phyloP scores from a whole-genome alignment of 2,329 filamentous ascomycete genomes.

The Neopestalotiopsis sp. region DNA sequence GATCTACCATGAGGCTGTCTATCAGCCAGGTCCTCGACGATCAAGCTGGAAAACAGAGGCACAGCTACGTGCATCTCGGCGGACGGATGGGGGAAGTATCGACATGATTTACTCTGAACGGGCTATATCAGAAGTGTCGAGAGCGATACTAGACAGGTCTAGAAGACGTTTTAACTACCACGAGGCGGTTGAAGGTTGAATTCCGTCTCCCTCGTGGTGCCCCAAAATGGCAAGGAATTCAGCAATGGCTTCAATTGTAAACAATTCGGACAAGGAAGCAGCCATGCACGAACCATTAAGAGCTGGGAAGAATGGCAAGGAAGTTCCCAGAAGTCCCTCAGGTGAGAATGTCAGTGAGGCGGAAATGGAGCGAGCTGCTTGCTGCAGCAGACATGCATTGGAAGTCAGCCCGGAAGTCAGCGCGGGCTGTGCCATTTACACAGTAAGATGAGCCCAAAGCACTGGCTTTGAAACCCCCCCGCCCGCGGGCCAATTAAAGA shows the following conservation, averaged over 20 bases:
- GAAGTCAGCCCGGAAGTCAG: not conserved
- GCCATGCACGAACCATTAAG: not conserved
- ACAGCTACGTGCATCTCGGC: no score
- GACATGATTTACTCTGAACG: not conserved
- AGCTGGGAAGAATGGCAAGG: not conserved
- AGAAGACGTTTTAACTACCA: not conserved
- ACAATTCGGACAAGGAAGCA: not conserved
- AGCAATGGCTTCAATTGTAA: not conserved
- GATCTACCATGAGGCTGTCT: no score
- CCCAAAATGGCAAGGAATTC: not conserved
- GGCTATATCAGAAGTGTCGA: not conserved
- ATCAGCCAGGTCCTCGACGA: no score
- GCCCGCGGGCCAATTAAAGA: not conserved
- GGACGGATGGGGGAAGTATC: not conserved
- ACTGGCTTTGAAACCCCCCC: conserved; percentile 3
- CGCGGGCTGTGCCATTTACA: not conserved
- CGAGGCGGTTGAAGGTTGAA: not conserved
- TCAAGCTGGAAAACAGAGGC: no score
- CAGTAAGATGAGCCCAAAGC: not conserved
- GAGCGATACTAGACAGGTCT: not conserved
- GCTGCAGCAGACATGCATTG: not conserved
- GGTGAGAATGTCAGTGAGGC: conserved; percentile 1
- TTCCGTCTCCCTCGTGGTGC: not conserved
- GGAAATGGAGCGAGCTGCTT: not conserved
- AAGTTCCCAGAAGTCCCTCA: not conserved